Base-by-base conservation (phyloP, 139 green algal genomes). In the Spirogloea muscicola region DNA sequence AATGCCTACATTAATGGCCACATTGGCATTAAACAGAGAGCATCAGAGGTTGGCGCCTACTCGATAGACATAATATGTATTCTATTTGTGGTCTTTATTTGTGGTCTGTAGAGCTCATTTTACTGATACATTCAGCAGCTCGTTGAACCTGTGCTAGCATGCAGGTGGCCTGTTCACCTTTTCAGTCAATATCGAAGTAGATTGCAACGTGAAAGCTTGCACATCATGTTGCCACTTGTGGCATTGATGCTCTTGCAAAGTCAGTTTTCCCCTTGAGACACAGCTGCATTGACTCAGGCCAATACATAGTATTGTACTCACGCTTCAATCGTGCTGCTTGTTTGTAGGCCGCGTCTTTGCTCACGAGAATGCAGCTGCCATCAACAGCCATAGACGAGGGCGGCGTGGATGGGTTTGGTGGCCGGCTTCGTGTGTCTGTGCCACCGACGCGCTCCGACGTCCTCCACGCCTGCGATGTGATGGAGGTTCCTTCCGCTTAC, bases 391-490 rank as follows among this genome's bases (percentile, higher is more conserved):
- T 49, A 10, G 62, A n/a, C 61, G 58, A 71, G 41, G 68, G 33
- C 33, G 34, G 49, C 27, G 59, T 6, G 27, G 21, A 69, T 16
- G 69, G 41, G 33, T 13, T 64, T 33, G 41, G 13, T 21, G 43
- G 58, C 10, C 21, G 75, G 39, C 38, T 84, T 6, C 25, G 81
- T 16, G 84, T 88, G 25, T 44, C 37, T 9, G 69, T 88, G 13
- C 94, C 94, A 16, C 88, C 91, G 57, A 97, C 91, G 7, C 85
- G 94, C 38, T 91, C 76, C 42, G 94, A 98, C 76, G 86, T 98
- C 18, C 81, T 98, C 71, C 94, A 98, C 61, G 85, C 90, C 6
- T 96, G 90, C 64, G 94, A 99, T 79, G 88, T 99, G 37, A 89
- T 94, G 85, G 94, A 99, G 74, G 74, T n/a, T n/a, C n/a, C n/a